Evolutionary conservation across 1,284 basidiomycete species (phyloP), one percentile per base, ranked within the genome.

Genomic region (Coniferiporia weirii): DNA sequence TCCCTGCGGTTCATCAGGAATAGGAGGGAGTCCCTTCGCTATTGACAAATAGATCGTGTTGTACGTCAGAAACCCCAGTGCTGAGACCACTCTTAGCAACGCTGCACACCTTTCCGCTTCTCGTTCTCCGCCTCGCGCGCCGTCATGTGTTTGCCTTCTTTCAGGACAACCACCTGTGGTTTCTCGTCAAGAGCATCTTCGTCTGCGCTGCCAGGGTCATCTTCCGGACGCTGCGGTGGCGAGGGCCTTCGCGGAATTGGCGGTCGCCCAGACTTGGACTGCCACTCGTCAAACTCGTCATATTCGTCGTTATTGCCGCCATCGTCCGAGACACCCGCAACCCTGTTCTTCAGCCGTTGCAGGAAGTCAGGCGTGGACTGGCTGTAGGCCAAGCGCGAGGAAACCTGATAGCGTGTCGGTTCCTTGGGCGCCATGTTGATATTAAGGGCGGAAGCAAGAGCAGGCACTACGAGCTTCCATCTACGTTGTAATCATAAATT

Each of bases 141-240:
- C 3, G 79, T 84, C 52, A 95, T 74, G 73, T 95, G 93, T 67
- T 91, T 93, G 32, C 92, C 92, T 66, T 88, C 83, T 68, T 81
- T 90, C 64, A 95, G 70, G 8, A 95, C 92, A 1, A 95, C 89
- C 2, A 95, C 83, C 69, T 91, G 89, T 7, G 92, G 92, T 64
- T 81, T 85, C 72, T 95, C 92, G 64, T 94, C 92, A 0, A 71
- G 82, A 17, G 79, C 80, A 54, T 92, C 89, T 59, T 92, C 92
- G 61, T 84, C 84, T 19, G 78, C 84, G 66, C 85, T 89, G 48
- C 88, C 88, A 46, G 82, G 84, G 64, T 92, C 83, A 61, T 85
- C 83, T 27, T 78, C 81, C 0, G 85, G 86, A 36, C 89, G 79
- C 65, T 84, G 77, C 19, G 87, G 86, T 19, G 61, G 57, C 20